Evolutionary conservation across 371 early-diverging fungal genomes (phyloP), one percentile per base, ranked within the genome.

Genomic region (Quaeritorhiza haematococci): DNA sequence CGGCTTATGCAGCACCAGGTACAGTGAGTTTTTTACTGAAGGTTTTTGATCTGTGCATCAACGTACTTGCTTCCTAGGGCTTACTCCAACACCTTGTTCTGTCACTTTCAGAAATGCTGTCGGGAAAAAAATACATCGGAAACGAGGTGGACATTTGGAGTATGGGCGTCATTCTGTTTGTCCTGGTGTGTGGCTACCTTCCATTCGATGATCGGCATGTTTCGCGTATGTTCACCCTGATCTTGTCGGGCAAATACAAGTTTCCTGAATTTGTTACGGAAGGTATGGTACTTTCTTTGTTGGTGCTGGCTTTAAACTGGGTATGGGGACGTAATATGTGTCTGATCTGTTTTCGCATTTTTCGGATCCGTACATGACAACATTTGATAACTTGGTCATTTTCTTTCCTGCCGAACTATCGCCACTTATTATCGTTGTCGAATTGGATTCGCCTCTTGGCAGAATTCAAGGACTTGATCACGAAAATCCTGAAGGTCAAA

Each of bases 111-210:
- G 89, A 91, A 66, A 82, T 91, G 57, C 83, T 89, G 48, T 60
- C 75, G 41, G 83, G 85, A 28, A 81, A 85, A 63, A 83, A 86
- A 61, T 89, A 91, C 63, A 83, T 84, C 23, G 91, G 92, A 7
- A 83, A 85, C 62, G 85, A 88, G 77, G 87, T 88, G 21, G 93
- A 93, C 67, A 78, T 90, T 34, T 93, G 93, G 93, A 88, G 89
- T 0, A 63, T 93, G 13, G 91, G 75, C 59, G 85, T 91, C 26
- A 88, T 91, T 62, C 69, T 92, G 6, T 92, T 84, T 62, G 88
- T 90, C 0, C 72, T 91, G 15, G 59, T 89, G n/a, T 84, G 86
- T 42, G 91, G 90, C 1, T 83, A 83, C 58, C 73, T 90, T 8
- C 92, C 93, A 1, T 91, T 90, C 74, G 91, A 91, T 58, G 92